phyloP scores from a whole-genome alignment of 495 filamentous ascomycete species.

The Podospora pseudoanserina region DNA sequence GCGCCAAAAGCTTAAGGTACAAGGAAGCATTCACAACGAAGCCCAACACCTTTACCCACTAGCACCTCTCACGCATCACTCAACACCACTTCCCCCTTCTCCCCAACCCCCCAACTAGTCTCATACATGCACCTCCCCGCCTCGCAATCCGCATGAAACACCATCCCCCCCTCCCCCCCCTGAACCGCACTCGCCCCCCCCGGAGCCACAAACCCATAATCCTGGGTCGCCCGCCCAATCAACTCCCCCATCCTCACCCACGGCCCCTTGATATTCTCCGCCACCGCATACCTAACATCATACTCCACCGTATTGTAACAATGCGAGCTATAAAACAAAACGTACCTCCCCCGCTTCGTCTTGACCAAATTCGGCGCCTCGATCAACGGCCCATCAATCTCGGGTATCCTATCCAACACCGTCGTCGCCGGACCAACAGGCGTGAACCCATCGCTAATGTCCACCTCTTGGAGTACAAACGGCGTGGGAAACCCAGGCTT shows the following conservation, averaged over 20 bases:
- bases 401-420: constrained; percentile 52
- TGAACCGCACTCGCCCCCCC: constrained; percentile 31
- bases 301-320: constrained; percentile 51
- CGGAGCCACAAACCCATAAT: constrained; percentile 42
- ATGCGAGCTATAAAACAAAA: constrained; percentile 59
- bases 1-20: background rate
- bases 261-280: constrained; percentile 43
- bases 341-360: constrained; percentile 43
- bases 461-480: constrained; percentile 55
- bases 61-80: background rate
- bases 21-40: background rate
- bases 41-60: background rate
- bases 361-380: constrained; percentile 57
- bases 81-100: background rate
- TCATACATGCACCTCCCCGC: constrained; percentile 33
- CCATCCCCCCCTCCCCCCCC: constrained; percentile 35
- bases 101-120: constrained; percentile 8
- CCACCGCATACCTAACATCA: constrained; percentile 53
- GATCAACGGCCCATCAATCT: constrained; percentile 54
- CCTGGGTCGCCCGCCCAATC: constrained; percentile 29
- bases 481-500: constrained; percentile 51
- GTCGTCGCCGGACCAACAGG: constrained; percentile 46
- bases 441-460: constrained; percentile 47
- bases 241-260: constrained; percentile 42
- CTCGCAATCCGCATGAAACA: constrained; percentile 51